Evolutionary conservation across 2,329 filamentous ascomycete species (phyloP), one percentile per base, ranked within the genome.

Genomic region (Colletotrichum somersetense): DNA sequence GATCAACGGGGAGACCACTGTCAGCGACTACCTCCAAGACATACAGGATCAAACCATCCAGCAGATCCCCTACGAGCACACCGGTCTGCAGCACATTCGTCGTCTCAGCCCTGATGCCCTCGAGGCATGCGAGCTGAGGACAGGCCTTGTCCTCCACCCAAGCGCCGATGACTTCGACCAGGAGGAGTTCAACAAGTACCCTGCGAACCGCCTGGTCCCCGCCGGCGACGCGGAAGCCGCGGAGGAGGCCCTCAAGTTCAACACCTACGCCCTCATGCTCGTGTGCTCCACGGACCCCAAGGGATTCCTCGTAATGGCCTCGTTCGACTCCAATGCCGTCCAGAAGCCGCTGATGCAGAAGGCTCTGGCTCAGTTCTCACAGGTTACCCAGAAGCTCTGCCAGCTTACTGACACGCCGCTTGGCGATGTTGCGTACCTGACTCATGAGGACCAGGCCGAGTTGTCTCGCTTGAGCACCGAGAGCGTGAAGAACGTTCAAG

Each of bases 51-150:
- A 87, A 66, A 88, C 86, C 0, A 83, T 89, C 0, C 80, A 84
- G 3, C 86, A 89, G 74, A 91, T 92, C 7, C 87, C 89, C 0
- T 87, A 92, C 76, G 89, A 93, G 78, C 90, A 93, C 77, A 84
- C 88, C 62, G 89, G 89, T 26, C 80, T 91, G 56, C 89, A 91
- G 75, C 82, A 89, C 73, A 91, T 91, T 71, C 87, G 89, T 12
- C 83, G 85, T 30, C 79, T 91, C 16, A 89, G 87, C 75, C 80
- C 84, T 1, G 88, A 89, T 69, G 85, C 86, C 5, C 82, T 86
- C 12, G 82, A 88, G 71, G 88, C 88, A 2, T 90, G 88, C 75
- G 85, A 89, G 73, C 83, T 89, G 57, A 84, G 85, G 8, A 89
- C 87, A 0, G 84, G 88, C 10, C 78, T 91, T 1, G 86, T 89